Evolutionary conservation across 2,329 filamentous ascomycete species (phyloP), one percentile per base, ranked within the genome.

Genomic region (Colletotrichum sp.): DNA sequence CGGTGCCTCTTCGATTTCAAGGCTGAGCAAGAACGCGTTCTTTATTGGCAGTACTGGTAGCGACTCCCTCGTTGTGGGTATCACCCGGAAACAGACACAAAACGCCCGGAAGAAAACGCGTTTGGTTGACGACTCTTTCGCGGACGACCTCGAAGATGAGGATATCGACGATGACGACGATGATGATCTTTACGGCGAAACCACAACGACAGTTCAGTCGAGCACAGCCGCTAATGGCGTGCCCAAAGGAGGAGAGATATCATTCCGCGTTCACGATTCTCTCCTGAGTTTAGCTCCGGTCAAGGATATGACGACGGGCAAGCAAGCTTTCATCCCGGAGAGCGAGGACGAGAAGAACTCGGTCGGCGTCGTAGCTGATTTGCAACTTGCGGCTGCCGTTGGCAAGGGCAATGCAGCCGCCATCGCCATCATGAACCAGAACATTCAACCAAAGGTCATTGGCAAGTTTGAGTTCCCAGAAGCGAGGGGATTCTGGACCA

Each of bases 1-100:
- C 57, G 87, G 90, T 26, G 90, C 93, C 30, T 93, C 95, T 2
- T 96, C 94, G 77, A 90, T 95, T 3, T 92, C 92, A 28, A 91
- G 89, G 69, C 83, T 99, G 5, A 91, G 92, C 6, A 91, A 92
- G 70, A 92, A 93, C 13, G 89, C 90, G 21, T 82, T 99, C 36
- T 99, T 99, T 81, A 85, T 98, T 28, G 97, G 96, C 15, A 98
- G 95, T 80, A 95, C 98, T 81, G 91, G 93, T 71, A 91, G 93
- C 10, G 95, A 99, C 79, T 98, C 96, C 0, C 84, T 95, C 2
- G 89, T 99, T 6, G 83, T 99, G 30, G 93, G 95, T 26, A 98
- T 96, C 94, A 92, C 91, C 49, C 90, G 91, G 77, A 94, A 93
- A 79, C 90, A 92, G 70, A 86, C 87, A 13, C 90, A 92, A 76